A percentile compares a stretch with the other conserved stretches of the same genome.
These are phyloP conservation scores for Hypoxylon subgilvum DNA, from an alignment of 495 filamentous ascomycete species.

Conservation along the genomic window DNA sequence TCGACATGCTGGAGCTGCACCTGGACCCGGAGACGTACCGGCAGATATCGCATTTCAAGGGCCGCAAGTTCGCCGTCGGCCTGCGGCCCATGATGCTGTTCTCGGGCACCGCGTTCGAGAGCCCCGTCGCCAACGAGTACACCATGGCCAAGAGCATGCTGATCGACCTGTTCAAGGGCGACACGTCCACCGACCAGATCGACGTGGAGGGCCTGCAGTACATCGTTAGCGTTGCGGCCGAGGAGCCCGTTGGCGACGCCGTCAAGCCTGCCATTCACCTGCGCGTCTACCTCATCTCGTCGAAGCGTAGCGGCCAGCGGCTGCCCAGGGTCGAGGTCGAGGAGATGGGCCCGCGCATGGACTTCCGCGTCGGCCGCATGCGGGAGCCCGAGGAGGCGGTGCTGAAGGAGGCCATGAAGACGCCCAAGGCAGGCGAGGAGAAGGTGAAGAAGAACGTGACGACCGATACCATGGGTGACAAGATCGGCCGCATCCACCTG, in stretches of 20 bases:
- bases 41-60: slow-evolving; percentile 77
- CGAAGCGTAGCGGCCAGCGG: slow-evolving; percentile 83
- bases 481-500: slow-evolving; percentile 90
- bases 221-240: slow-evolving; percentile 77
- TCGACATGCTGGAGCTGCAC: slow-evolving; percentile 91
- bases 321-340: slow-evolving; percentile 90
- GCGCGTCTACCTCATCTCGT: slow-evolving; percentile 81
- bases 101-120: slow-evolving; percentile 83
- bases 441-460: slow-evolving; percentile 93
- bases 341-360: slow-evolving; percentile 94
- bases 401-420: slow-evolving; percentile 90
- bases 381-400: slow-evolving; percentile 75
- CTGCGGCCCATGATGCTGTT: slow-evolving; percentile 88
- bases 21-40: slow-evolving; percentile 72
- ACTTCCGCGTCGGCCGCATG: slow-evolving; percentile 85
- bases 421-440: slow-evolving; percentile 73
- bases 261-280: slow-evolving; percentile 76
- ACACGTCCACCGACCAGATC: slow-evolving; percentile 67
- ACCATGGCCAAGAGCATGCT: slow-evolving; percentile 85
- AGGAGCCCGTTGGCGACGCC: slow-evolving; percentile 63
- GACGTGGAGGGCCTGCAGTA: slow-evolving; percentile 95
- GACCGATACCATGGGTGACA: slow-evolving; percentile 91
- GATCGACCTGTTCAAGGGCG: slow-evolving; percentile 82
- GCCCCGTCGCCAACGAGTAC: slow-evolving; percentile 71
- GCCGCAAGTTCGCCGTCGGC: slow-evolving; percentile 78